Evolutionary conservation across 441 rosid species (phyloP).

Genomic region (Melastoma candidum): DNA sequence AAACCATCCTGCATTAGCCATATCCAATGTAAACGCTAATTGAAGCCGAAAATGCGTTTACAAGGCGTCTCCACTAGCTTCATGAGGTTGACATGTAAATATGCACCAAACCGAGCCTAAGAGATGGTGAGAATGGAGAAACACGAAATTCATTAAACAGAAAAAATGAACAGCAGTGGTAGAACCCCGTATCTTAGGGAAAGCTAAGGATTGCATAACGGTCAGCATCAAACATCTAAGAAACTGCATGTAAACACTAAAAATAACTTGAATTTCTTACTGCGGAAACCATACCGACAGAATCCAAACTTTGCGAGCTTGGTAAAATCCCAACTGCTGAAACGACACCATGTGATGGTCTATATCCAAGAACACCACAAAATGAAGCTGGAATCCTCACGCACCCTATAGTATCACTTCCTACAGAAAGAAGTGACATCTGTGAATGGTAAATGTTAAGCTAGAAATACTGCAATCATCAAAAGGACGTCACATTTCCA

Average conservation of each 20-base stretch:
- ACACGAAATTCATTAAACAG: too few species aligned
- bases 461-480: not conserved
- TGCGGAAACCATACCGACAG: conserved; percentile 50
- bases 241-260: not conserved
- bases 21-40: conserved; percentile 9
- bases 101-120: too few species aligned
- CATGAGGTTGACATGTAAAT: too few species aligned
- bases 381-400: conserved; percentile 80
- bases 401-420: conserved; percentile 78
- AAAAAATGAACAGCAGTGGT: too few species aligned
- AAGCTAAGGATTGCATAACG: too few species aligned
- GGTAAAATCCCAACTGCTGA: conserved; percentile 69
- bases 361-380: conserved; percentile 77
- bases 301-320: conserved; percentile 78
- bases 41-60: conserved; percentile 3
- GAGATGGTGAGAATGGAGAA: too few species aligned
- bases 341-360: conserved; percentile 84
- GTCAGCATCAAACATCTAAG: not conserved
- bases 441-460: not conserved
- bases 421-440: conserved; percentile 24
- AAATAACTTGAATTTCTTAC: conserved; percentile 2
- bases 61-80: not conserved
- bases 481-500: not conserved
- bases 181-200: too few species aligned
- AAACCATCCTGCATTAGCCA: conserved; percentile 56